Evolutionary conservation across 2,329 filamentous ascomycete species (phyloP), one percentile per base, ranked within the genome.

Genomic region (Orbilia javanica): DNA sequence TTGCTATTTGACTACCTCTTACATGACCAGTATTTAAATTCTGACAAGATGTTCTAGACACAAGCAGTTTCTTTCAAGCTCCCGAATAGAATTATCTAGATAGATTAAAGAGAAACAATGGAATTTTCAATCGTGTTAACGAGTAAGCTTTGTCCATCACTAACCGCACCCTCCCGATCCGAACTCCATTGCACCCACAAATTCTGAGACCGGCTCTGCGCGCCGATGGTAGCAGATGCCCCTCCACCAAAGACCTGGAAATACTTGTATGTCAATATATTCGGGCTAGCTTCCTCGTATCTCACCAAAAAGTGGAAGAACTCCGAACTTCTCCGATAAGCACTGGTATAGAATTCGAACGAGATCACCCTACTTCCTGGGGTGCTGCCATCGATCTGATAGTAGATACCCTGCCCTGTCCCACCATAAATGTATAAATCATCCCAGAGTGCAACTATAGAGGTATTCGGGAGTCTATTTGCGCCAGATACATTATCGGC

Each of bases 261-360:
- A 42, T 79, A 79, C 15, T 31, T 69, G 27, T 65, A 73, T 18
- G 64, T 70, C 36, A 74, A 53, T 11, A 55, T 20, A 36, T 65
- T 65, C 11, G 75, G 75, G 29, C 15, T 69, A n/a, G 60, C 75
- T 25, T 79, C 69, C 6, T 74, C 55, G 66, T 78, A 79, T 22
- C 70, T 68, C 22, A 79, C 62, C 46, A 73, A 42, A 46, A 79
- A 79, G 13, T 79, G 75, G 29, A 68, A 74, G 60, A 73, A 79
- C 44, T 79, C 75, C 1, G 68, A 8, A 22, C 27, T 73, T 20
- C 69, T 39, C 27, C 53, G 46, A 20, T 74, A 79, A 0, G 69
- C 69, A 13, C 75, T 79, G 3, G 70, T 73, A 42, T 79, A 79
- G 55, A 57, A 79, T 39, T 79, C 75, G 20, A 79, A 74, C 8